Base-by-base conservation (phyloP, 2,329 filamentous ascomycete genomes). In the Orbilia javanica region DNA sequence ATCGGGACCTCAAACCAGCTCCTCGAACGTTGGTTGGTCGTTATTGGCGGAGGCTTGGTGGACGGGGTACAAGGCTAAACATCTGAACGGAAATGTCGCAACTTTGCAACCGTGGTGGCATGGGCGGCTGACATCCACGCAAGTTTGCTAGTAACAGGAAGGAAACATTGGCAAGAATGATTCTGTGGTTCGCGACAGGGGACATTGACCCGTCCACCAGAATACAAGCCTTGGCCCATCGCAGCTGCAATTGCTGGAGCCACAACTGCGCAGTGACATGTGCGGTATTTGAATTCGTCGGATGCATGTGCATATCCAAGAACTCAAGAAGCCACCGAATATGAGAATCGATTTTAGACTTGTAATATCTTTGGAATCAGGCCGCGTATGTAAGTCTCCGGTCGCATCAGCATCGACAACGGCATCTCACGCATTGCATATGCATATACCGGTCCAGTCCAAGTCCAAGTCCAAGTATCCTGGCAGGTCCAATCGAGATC, bases 111-210 rank as follows among this genome's bases (percentile, higher is more conserved):
- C 13, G 50, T 53, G 27, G 50, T 18, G 34, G 11, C 50, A 53
- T 53, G 22, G 25, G 25, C 27, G n/a, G 50, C 50, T 53, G 50
- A 53, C 50, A n/a, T 53, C 22, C 50, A 53, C 50, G 50, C 50
- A 34, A 53, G 13, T 25, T 53, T 11, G 25, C 13, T 29, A 53
- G 50, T 39, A 39, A 39, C 25, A 29, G 27, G 6, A 25, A 27
- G 46, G 10, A 50, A 27, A 10, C 4, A 25, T 6, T 25, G 20
- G 8, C 13, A 3, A 39, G 1, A 39, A 15, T 15, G n/a, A 3
- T 11, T 39, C 4, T 39, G 34, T 11, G 2, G 13, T 6, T 11
- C 2, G 36, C 11, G 36, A 39, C n/a, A 39, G 11, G 36, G 36
- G 2, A 18, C 8, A 4, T 53, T 18, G 50, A 20, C n/a, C 13